These are phyloP conservation scores for Pseudogymnoascus sp. DNA, from an alignment of 2,329 filamentous ascomycete species.

Conservation along the genomic window DNA sequence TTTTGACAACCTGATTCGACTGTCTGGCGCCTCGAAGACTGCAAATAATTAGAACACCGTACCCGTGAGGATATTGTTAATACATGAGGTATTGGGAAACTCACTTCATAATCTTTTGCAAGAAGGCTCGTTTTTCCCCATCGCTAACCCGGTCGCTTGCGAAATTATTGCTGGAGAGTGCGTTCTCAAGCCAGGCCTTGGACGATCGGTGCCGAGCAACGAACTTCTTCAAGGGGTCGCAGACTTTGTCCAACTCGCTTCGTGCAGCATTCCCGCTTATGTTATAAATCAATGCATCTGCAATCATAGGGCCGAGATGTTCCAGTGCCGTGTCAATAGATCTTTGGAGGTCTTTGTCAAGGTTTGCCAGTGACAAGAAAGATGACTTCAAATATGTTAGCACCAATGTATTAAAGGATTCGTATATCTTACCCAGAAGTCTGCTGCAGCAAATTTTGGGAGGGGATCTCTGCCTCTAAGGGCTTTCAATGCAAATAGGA, in stretches of 20 bases:
- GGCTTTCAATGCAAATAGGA: constrained; percentile 63
- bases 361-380: constrained; percentile 35
- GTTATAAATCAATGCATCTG: constrained; percentile 52
- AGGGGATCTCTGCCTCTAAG: constrained; percentile 64
- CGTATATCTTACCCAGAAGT: constrained; percentile 58
- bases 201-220: constrained; percentile 46
- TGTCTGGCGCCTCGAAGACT: constrained; percentile 54
- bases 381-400: constrained; percentile 34
- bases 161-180: constrained; percentile 40
- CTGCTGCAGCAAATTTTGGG: constrained; percentile 63
- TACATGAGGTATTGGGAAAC: constrained; percentile 19
- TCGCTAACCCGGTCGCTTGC: constrained; percentile 49
- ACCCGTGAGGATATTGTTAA: neutral
- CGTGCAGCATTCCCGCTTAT: constrained; percentile 60
- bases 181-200: constrained; percentile 54
- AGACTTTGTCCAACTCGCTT: constrained; percentile 63
- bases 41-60: neutral
- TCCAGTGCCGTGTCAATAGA: constrained; percentile 42
- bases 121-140: constrained; percentile 53
- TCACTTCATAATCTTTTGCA: constrained; percentile 57
- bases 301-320: constrained; percentile 53
- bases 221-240: constrained; percentile 63
- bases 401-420: neutral
- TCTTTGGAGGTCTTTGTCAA: constrained; percentile 35
- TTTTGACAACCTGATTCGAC: constrained; percentile 59